Percentiles rank a stretch among this genome's conserved stretches.
These are phyloP conservation scores for Lactarius hengduanensis DNA, from an alignment of 768 basidiomycete genomes.

Conservation along the genomic window DNA sequence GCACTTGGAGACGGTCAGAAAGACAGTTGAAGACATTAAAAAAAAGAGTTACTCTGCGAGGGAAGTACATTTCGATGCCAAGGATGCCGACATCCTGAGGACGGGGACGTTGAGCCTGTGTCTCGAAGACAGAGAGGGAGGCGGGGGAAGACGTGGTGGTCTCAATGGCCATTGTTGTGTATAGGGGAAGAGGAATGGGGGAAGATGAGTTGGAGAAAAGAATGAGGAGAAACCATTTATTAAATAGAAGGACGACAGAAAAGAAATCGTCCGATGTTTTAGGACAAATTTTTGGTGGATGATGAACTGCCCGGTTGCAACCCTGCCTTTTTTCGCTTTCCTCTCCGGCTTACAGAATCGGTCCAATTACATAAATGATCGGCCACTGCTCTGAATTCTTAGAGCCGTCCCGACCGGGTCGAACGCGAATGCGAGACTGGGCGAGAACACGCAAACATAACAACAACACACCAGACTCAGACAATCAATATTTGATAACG, in stretches of 20 bases:
- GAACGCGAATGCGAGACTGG: slow-evolving; percentile 14
- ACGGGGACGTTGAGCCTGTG: slow-evolving; percentile 28
- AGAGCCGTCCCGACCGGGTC: slow-evolving; percentile 25
- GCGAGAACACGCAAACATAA: background rate
- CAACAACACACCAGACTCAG: slow-evolving; percentile 11
- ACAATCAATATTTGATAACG: background rate
- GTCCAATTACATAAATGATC: slow-evolving; percentile 22
- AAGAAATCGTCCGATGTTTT: slow-evolving; percentile 30
- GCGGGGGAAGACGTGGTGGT: slow-evolving; percentile 16
- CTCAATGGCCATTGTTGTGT: slow-evolving; percentile 29
- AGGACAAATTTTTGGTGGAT: slow-evolving; percentile 10
- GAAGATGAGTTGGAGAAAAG: background rate
- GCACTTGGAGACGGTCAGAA: slow-evolving; percentile 51
- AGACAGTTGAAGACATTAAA: background rate
- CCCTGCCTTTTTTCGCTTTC: too few relatives aligned
- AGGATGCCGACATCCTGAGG: slow-evolving; percentile 30
- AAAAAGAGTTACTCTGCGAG: slow-evolving; percentile 11
- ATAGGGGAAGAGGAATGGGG: background rate
- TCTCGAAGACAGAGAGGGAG: slow-evolving; percentile 25
- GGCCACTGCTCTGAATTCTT: slow-evolving; percentile 3
- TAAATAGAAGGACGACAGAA: slow-evolving; percentile 10
- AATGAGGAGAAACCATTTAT: slow-evolving; percentile 5
- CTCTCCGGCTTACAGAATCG: slow-evolving; percentile 16
- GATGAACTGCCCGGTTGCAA: background rate
- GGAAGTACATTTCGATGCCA: slow-evolving; percentile 31